A percentile compares a stretch with the other conserved stretches of the same genome.
These are phyloP conservation scores for Macadamia tetraphylla DNA, from an alignment of 164 flowering plant species.

Conservation along the genomic window DNA sequence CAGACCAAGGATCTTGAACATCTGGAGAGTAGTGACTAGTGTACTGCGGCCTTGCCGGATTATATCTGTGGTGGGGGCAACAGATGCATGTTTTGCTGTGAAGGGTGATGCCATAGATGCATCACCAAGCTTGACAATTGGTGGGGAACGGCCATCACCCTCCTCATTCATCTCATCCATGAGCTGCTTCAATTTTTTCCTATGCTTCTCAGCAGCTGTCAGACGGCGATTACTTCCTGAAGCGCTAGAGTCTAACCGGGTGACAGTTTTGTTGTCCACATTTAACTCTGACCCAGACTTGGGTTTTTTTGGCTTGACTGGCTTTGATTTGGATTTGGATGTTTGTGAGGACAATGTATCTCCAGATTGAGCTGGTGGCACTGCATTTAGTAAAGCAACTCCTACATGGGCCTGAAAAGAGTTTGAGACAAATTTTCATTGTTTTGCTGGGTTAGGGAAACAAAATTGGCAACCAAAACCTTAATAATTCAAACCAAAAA, in stretches of 20 bases:
- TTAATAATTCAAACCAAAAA: no score
- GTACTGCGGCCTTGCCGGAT: conserved; percentile 99
- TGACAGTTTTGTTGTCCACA: conserved; percentile 36
- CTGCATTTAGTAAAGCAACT: conserved; percentile 83
- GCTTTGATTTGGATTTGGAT: conserved; percentile 46
- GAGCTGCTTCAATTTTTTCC: conserved; percentile 67
- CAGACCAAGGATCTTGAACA: conserved; percentile 97
- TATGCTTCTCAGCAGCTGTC: conserved; percentile 68
- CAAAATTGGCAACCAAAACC: background rate
- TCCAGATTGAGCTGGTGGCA: conserved; percentile 54
- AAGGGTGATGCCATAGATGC: conserved; percentile 99
- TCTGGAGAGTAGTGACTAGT: conserved; percentile 92
- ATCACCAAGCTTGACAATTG: conserved; percentile 90
- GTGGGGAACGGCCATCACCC: conserved; percentile 75
- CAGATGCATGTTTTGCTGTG: conserved; percentile 97
- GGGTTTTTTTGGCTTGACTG: conserved; percentile 59
- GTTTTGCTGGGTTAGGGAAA: no score
- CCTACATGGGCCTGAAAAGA: conserved; percentile 86
- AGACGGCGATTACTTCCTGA: conserved; percentile 48
- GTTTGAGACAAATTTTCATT: background rate
- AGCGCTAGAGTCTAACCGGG: conserved; percentile 31
- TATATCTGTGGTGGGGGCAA: conserved; percentile 81
- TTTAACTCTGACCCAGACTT: conserved; percentile 28
- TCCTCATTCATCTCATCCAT: conserved; percentile 91
- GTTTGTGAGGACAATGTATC: conserved; percentile 37